Base-by-base conservation (phyloP, 768 basidiomycete species). In the Pseudohyphozyma bogoriensis region DNA sequence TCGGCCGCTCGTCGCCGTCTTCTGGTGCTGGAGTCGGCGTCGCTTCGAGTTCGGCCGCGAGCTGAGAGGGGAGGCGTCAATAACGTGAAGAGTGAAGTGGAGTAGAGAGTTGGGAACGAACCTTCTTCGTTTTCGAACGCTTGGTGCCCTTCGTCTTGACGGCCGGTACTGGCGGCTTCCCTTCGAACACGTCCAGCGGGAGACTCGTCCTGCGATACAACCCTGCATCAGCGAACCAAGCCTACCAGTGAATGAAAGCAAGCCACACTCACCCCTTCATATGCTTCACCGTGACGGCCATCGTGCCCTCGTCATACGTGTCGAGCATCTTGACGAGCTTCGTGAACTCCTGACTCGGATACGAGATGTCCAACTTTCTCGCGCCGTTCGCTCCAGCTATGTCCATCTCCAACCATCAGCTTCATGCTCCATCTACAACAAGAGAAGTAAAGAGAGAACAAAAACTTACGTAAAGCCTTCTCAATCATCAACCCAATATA, bases 401-500 rank as follows among this genome's bases (percentile, higher is more conserved):
- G 55, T n/a, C n/a, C n/a, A n/a, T n/a, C n/a, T n/a, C n/a, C n/a
- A n/a, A n/a, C n/a, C n/a, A n/a, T n/a, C n/a, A n/a, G n/a, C n/a
- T n/a, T n/a, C n/a, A n/a, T n/a, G n/a, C n/a, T n/a, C n/a, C n/a
- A n/a, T n/a, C n/a, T n/a, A 0, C 3, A 6, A 2, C 42, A 24
- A 44, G 12, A 44, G 42, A 44, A 24, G 42, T 24, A 47, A 6
- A 15, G 6, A 15, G 13, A 42, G 4, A 42, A 6, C 40, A 42
- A 42, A 35, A 53, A 53, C 62, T 67, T 76, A 95, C 92, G 81
- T 76, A 83, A 86, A 77, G 85, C 91, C 58, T 89, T 86, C 73
- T 90, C 86, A 63, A 99, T 87, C 47, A 84, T 82, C 58, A 99
- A 80, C n/a, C 95, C 95, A 65, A 99, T 90, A 71, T 93, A 99